phyloP scores from a whole-genome alignment of 2,329 filamentous ascomycete species.

The Penicillium sp. region DNA sequence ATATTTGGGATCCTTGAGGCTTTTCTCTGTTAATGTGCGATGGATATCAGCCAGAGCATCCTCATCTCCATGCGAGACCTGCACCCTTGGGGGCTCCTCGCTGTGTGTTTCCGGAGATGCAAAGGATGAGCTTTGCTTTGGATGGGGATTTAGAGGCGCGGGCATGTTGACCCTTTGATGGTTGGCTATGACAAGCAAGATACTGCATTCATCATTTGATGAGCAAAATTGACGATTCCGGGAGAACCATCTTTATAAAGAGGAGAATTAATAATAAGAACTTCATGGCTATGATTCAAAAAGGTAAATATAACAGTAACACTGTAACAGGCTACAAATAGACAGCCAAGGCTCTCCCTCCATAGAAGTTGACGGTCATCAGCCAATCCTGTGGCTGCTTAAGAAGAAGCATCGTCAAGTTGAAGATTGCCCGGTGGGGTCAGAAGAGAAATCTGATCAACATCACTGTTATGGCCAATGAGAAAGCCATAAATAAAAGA shows the following conservation, averaged over 20 bases:
- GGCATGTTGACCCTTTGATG: constrained; percentile 23
- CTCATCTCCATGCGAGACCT: constrained; percentile 30
- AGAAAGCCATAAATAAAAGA: not conserved
- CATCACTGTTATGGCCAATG: constrained; percentile 4
- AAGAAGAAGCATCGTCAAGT: not conserved
- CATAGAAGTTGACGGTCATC: not conserved
- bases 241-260: constrained; percentile 3
- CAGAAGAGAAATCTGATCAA: not conserved
- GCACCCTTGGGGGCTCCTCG: constrained; percentile 23
- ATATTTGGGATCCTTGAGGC: constrained; percentile 17
- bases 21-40: constrained; percentile 28
- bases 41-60: constrained; percentile 33
- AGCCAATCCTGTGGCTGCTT: not conserved
- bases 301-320: no score
- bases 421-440: not conserved
- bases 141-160: constrained; percentile 26
- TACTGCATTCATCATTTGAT: constrained; percentile 1
- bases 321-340: not conserved
- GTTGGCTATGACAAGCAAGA: not conserved
- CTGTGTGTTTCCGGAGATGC: constrained; percentile 11
- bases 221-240: not conserved
- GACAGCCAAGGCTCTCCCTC: not conserved
- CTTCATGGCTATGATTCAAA: no score
- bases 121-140: constrained; percentile 22
- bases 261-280: not conserved